phyloP scores from a whole-genome alignment of 2,329 filamentous ascomycete genomes.

The Samsoniella hepiali region DNA sequence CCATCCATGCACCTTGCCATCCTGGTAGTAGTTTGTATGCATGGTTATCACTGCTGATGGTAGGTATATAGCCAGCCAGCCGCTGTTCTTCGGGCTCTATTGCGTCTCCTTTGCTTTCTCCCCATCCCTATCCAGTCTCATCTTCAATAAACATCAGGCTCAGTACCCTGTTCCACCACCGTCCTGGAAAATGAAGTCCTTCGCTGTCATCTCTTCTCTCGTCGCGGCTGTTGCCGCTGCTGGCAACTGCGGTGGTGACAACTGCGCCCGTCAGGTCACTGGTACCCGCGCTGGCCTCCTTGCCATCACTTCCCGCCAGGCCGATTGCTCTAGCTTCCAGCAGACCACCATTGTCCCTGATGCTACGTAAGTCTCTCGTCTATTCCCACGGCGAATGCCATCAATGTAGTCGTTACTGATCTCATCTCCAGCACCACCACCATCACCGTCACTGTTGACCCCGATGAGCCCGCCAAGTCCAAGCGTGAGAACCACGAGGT shows the following conservation, averaged over 20 bases:
- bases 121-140: constrained; percentile 16
- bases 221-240: constrained; percentile 35
- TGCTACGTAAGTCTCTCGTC: constrained; percentile 33
- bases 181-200: constrained; percentile 39
- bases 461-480: constrained; percentile 27
- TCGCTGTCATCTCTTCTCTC: constrained; percentile 35
- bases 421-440: constrained; percentile 32
- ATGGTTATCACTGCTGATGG: constrained; percentile 10
- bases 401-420: not conserved
- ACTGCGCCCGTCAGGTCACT: constrained; percentile 46
- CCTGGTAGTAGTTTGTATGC: not conserved
- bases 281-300: constrained; percentile 39
- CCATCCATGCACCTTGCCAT: constrained; percentile 9
- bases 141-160: constrained; percentile 7
- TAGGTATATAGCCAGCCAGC: constrained; percentile 16
- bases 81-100: not conserved
- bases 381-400: not conserved
- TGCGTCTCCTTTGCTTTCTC: constrained; percentile 6
- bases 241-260: constrained; percentile 40
- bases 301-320: constrained; percentile 34
- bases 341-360: constrained; percentile 39
- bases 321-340: constrained; percentile 42
- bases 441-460: constrained; percentile 38
- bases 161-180: constrained; percentile 7
- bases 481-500: constrained; percentile 30